These are phyloP conservation scores for Cladophialophora immunda DNA, from an alignment of 2,329 filamentous ascomycete genomes.

Conservation along the genomic window DNA sequence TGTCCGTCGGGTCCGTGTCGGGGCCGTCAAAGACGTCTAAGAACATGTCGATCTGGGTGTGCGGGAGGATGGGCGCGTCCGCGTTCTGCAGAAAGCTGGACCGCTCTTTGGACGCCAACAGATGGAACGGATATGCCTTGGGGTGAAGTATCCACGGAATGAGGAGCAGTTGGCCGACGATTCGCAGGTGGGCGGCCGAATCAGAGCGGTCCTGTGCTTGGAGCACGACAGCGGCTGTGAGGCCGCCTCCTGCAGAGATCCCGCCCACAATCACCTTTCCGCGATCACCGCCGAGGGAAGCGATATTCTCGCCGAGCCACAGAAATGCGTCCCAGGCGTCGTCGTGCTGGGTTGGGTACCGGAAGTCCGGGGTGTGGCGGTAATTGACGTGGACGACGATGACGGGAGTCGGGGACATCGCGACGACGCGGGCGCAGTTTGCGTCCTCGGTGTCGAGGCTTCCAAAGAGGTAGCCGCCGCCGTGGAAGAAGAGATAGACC, in stretches of 20 bases:
- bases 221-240: slow-evolving; percentile 52
- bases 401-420: slow-evolving; percentile 11
- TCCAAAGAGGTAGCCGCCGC: slow-evolving; percentile 67
- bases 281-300: slow-evolving; percentile 52
- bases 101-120: slow-evolving; percentile 46
- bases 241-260: slow-evolving; percentile 58
- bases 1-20: slow-evolving; percentile 44
- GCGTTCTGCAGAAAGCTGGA: slow-evolving; percentile 52
- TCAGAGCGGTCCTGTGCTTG: not conserved
- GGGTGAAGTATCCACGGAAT: slow-evolving; percentile 57
- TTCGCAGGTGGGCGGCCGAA: slow-evolving; percentile 48
- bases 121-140: slow-evolving; percentile 47
- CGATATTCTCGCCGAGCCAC: slow-evolving; percentile 61
- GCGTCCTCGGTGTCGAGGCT: slow-evolving; percentile 63
- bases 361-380: slow-evolving; percentile 64
- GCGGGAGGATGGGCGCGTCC: slow-evolving; percentile 60
- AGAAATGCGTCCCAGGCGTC: slow-evolving; percentile 64
- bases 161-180: slow-evolving; percentile 63
- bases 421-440: slow-evolving; percentile 58
- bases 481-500: slow-evolving; percentile 63
- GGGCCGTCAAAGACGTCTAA: slow-evolving; percentile 41
- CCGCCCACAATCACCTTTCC: slow-evolving; percentile 57
- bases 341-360: slow-evolving; percentile 62
- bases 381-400: slow-evolving; percentile 66
- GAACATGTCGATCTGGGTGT: slow-evolving; percentile 50